Base-by-base conservation (phyloP, 495 filamentous ascomycete genomes). In the Penicillium canescens region DNA sequence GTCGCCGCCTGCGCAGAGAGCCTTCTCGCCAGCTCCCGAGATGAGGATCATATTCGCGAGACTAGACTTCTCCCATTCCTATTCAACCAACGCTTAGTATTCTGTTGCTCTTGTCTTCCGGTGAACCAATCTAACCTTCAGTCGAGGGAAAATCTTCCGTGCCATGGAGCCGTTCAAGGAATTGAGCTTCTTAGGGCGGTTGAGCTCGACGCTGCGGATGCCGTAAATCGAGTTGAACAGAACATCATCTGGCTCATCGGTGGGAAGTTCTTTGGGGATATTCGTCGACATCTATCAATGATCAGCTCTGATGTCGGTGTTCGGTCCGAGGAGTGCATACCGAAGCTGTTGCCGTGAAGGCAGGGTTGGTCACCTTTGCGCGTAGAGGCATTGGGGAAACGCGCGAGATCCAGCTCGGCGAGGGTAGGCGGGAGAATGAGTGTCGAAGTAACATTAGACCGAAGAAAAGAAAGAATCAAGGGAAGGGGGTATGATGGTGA, bases 1-100 rank as follows among this genome's bases (percentile, higher is more conserved):
- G 67, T 98, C 94, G 38, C 94, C 94, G 53, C 94, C 94, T 9
- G 93, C 90, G 68, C 94, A 98, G 60, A 98, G 88, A 12, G 92
- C 91, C 70, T 82, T 89, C 3, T 81, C 68, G 3, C 92, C 94
- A 10, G 87, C 83, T 42, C 94, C 94, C 65, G 95, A 94, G 55
- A 98, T 85, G 71, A 98, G 83, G 57, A 98, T 78, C 24, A 97
- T 85, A 73, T 93, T 95, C 54, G 94, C 92, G 62, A 98, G 77
- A 61, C 94, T 84, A 34, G 93, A 98, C 68, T 95, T 94, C 67
- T 88, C 80, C 90, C 91, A 98, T 79, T 97, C 92, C 74, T 87
- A 61, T 59, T 45, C 37, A 41, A 21, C 42, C 50, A 59, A 47
- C 3, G 31, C 26, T 63, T 62, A 68, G 58, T 45, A 57, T 43